Evolutionary conservation across 2,329 filamentous ascomycete genomes (phyloP).

Genomic region (Clarireedia homoeocarpa): DNA sequence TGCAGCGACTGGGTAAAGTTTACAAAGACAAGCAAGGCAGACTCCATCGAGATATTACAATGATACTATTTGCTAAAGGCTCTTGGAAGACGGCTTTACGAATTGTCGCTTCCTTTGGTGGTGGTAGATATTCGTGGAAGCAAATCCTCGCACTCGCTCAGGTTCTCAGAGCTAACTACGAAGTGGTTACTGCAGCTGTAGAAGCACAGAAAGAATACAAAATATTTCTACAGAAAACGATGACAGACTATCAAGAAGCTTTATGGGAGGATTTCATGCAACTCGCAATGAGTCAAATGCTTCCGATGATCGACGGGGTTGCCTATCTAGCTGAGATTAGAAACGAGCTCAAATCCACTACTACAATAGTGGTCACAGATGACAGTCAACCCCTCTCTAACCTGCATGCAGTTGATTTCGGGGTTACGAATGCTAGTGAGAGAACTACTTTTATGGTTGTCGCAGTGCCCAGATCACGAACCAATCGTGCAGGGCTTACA

Average conservation of each 20-base stretch:
- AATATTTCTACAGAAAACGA: not conserved
- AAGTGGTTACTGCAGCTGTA: not conserved
- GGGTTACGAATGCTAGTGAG: not conserved
- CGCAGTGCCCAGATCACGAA: not conserved
- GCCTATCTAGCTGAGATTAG: not conserved
- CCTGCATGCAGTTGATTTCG: not conserved
- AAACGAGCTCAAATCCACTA: not conserved
- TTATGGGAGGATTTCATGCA: constrained; percentile 6
- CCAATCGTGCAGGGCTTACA: too few relatives aligned
- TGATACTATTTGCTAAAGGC: not conserved
- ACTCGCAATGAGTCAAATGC: constrained; percentile 2
- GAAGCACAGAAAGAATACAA: not conserved
- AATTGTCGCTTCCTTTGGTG: not conserved
- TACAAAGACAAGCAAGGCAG: not conserved
- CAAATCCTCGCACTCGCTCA: not conserved
- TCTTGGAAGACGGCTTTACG: not conserved
- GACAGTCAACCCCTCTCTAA: not conserved
- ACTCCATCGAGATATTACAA: not conserved
- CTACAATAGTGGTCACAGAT: not conserved
- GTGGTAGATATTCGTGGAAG: not conserved
- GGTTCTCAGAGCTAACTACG: not conserved
- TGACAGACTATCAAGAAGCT: not conserved
- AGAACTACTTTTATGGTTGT: not conserved
- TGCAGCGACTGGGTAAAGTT: not conserved
- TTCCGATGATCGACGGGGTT: constrained; percentile 1